Conservation (phyloP, 805 yeast species). For the Candida endomychidarum region DNA sequence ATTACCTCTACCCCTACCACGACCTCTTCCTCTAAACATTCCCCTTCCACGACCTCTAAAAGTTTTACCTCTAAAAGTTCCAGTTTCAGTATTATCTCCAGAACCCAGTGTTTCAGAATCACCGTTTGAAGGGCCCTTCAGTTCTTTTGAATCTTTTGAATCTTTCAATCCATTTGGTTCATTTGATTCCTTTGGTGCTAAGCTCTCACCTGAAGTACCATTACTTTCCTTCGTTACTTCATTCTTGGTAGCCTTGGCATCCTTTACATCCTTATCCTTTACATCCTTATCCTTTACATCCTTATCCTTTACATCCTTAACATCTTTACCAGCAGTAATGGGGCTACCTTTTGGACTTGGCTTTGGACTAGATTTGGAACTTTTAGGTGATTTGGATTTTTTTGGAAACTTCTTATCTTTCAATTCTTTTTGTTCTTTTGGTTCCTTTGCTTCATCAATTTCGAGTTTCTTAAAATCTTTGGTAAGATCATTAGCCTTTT, state of each 20-base stretch:
- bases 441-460: no score
- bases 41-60: constrained; percentile 13
- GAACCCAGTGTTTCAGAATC: background rate
- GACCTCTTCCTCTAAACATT: constrained; percentile 17
- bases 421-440: background rate
- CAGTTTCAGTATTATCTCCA: no score
- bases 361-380: background rate
- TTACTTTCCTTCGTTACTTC: no score
- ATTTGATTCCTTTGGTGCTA: background rate
- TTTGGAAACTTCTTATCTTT: background rate
- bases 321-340: background rate
- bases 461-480: no score
- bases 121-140: no score
- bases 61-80: no score
- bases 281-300: background rate
- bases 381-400: background rate
- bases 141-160: background rate
- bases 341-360: background rate
- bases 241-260: no score
- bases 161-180: background rate
- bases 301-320: background rate
- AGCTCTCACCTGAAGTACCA: no score
- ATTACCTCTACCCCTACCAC: constrained; percentile 22
- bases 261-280: background rate
- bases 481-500: background rate